Percentiles rank a stretch among this genome's conserved stretches.
These are phyloP conservation scores for Tricholoma saponaceum DNA, from an alignment of 768 basidiomycete species.

Conservation along the genomic window DNA sequence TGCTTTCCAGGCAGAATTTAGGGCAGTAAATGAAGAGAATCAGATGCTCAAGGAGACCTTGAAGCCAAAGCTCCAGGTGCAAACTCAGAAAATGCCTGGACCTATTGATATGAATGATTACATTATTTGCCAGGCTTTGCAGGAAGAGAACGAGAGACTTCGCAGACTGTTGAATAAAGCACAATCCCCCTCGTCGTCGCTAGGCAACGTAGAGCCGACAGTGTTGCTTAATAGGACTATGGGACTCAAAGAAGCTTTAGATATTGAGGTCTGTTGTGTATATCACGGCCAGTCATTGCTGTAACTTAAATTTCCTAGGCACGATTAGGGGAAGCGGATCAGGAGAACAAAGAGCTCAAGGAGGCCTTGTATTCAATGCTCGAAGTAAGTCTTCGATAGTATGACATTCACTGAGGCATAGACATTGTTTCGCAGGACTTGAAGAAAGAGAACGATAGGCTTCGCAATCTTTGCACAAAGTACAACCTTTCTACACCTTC, in stretches of 20 bases:
- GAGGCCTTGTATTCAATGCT: background rate
- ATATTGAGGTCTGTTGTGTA: background rate
- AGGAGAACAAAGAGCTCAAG: background rate
- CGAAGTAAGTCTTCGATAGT: background rate
- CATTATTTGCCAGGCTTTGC: background rate
- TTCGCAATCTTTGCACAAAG: background rate
- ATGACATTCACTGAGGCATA: background rate
- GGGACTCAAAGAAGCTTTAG: background rate
- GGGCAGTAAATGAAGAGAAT: background rate
- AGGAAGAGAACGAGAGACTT: background rate
- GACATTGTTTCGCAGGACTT: background rate
- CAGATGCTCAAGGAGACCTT: background rate
- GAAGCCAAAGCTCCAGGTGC: background rate
- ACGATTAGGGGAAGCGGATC: background rate
- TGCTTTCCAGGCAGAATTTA: background rate
- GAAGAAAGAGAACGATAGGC: background rate
- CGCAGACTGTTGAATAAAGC: background rate
- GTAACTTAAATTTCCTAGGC: background rate
- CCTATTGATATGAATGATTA: background rate
- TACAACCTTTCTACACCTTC: background rate
- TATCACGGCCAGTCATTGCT: background rate
- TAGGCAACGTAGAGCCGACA: background rate
- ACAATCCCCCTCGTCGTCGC: background rate
- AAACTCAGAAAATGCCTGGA: background rate
- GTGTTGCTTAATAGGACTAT: background rate